Conservation (phyloP, 2,329 filamentous ascomycete species). For the Fusarium siculi region DNA sequence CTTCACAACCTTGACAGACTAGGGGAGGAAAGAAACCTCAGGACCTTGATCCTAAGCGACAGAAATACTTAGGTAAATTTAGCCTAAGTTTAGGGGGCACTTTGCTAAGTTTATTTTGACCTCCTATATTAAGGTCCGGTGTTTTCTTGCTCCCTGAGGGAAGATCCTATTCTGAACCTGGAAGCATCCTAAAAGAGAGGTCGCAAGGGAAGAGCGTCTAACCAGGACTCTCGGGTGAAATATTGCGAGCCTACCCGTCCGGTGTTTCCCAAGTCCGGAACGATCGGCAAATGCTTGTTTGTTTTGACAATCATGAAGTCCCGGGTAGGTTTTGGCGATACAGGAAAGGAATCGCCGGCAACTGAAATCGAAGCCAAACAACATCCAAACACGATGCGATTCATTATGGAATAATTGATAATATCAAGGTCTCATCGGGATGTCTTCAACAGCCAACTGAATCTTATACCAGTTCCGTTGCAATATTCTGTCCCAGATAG, state of each 20-base stretch:
- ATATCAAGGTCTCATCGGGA: background rate
- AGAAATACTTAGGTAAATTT: background rate
- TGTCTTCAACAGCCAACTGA: background rate
- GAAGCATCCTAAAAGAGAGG: slow-evolving; percentile 2
- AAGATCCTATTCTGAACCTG: background rate
- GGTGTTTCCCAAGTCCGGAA: background rate
- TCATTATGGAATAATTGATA: background rate
- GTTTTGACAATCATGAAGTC: slow-evolving; percentile 2
- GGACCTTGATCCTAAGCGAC: background rate
- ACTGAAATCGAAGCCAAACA: background rate
- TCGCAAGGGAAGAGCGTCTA: background rate
- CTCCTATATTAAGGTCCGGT: no score
- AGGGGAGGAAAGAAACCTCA: background rate
- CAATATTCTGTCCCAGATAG: background rate
- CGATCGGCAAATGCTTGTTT: background rate
- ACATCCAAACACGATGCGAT: background rate
- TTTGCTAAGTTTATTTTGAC: no score
- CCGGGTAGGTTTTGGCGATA: slow-evolving; percentile 21
- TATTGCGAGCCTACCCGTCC: background rate
- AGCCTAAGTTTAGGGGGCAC: background rate
- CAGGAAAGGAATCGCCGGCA: background rate
- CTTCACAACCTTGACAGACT: background rate
- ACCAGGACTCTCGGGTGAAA: background rate
- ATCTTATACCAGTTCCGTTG: background rate
- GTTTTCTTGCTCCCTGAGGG: no score